A percentile compares a stretch with the other conserved stretches of the same genome.
Conservation (phyloP, 1,284 basidiomycete genomes). For the Naganishia sp. region DNA sequence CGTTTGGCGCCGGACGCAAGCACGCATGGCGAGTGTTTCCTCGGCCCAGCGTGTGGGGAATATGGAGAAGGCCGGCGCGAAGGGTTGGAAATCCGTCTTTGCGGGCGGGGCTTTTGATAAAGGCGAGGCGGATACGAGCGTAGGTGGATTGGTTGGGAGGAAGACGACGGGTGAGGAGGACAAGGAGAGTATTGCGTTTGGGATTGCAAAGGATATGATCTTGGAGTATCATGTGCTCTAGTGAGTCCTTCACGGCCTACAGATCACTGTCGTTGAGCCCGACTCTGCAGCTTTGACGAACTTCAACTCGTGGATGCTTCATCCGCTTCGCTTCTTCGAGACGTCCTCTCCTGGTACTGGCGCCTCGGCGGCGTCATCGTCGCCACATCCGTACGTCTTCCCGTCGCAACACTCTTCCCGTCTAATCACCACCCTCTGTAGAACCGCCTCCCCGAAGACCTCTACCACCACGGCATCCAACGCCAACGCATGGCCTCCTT, state of each 20-base stretch:
- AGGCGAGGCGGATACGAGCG: slow-evolving; percentile 36
- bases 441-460: slow-evolving; percentile 67
- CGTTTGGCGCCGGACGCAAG: slow-evolving; percentile 50
- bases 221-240: slow-evolving; percentile 55
- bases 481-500: slow-evolving; percentile 65
- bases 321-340: slow-evolving; percentile 65
- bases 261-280: background rate
- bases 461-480: slow-evolving; percentile 71
- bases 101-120: slow-evolving; percentile 54
- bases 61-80: slow-evolving; percentile 46
- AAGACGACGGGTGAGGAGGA: slow-evolving; percentile 39
- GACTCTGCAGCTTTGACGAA: slow-evolving; percentile 62
- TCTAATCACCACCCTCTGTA: slow-evolving; percentile 32
- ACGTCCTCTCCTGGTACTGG: slow-evolving; percentile 74
- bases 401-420: slow-evolving; percentile 42
- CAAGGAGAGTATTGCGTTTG: slow-evolving; percentile 52
- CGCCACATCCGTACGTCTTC: slow-evolving; percentile 53
- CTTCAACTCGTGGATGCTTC: slow-evolving; percentile 71
- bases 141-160: slow-evolving; percentile 28
- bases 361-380: slow-evolving; percentile 69
- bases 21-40: slow-evolving; percentile 40
- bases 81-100: slow-evolving; percentile 53
- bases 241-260: slow-evolving; percentile 42
- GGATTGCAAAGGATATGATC: slow-evolving; percentile 53
- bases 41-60: slow-evolving; percentile 52